phyloP scores from a whole-genome alignment of 2,329 filamentous ascomycete genomes.

The Arachnopeziza araneosa region DNA sequence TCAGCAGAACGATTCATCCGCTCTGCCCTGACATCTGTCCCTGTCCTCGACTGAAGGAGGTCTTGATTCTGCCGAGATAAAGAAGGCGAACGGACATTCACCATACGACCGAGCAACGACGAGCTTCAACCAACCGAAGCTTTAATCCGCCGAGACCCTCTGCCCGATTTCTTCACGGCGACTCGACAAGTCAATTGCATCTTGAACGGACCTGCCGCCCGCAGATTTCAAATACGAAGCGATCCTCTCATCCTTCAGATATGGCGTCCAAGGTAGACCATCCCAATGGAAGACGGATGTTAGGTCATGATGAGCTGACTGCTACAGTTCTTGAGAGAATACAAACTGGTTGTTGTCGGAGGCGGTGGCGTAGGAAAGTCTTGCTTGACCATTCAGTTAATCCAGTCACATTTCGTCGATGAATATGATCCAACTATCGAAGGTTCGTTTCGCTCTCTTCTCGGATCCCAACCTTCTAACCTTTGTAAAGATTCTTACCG shows the following conservation, averaged over 20 bases:
- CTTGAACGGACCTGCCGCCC: neutral
- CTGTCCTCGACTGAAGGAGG: neutral
- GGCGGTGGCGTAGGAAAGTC: conserved; percentile 99
- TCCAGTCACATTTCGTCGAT: conserved; percentile 8
- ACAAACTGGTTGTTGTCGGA: conserved; percentile 94
- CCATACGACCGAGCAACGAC: neutral
- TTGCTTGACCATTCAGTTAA: conserved; percentile 88
- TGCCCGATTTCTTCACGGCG: neutral
- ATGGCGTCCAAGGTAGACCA: neutral
- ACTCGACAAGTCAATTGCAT: neutral
- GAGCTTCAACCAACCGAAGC: neutral
- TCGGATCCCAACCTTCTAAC: neutral
- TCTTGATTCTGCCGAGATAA: neutral
- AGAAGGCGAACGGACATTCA: neutral
- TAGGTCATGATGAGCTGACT: neutral
- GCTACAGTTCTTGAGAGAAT: conserved; percentile 75
- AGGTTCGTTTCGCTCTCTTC: conserved; percentile 51
- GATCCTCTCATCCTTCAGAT: neutral
- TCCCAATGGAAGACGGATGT: neutral
- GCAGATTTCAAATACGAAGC: neutral
- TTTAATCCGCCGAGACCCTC: neutral
- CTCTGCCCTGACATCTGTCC: neutral
- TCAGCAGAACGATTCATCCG: neutral
- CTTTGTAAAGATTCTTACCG: conserved; percentile 80
- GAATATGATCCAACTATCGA: conserved; percentile 9